These are phyloP conservation scores for Microthlaspi erraticum DNA, from an alignment of 345 rosid species.

Conservation along the genomic window DNA sequence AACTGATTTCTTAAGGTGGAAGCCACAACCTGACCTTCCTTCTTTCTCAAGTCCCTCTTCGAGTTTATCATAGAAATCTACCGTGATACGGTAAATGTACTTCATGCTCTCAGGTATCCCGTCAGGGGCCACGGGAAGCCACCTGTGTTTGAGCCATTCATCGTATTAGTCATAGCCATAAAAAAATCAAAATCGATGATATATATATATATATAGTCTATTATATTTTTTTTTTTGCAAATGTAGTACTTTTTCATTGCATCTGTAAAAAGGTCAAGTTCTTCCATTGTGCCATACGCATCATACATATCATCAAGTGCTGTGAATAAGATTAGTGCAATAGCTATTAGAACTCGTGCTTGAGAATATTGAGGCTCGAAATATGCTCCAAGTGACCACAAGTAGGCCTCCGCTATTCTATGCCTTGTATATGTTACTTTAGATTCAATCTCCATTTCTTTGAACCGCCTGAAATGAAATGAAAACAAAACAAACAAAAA, in stretches of 20 bases:
- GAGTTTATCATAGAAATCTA: constrained; percentile 27
- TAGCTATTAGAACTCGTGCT: constrained; percentile 22
- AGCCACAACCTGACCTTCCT: constrained; percentile 32
- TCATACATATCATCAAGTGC: constrained; percentile 38
- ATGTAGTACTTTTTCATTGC: constrained; percentile 23
- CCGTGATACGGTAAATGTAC: neutral
- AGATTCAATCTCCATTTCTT: constrained; percentile 20
- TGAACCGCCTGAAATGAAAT: constrained; percentile 30
- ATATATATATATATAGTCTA: neutral
- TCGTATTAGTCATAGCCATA: neutral
- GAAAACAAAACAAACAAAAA: neutral
- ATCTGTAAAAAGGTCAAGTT: constrained; percentile 37
- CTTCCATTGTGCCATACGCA: constrained; percentile 28
- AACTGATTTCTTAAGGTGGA: constrained; percentile 36
- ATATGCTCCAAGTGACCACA: constrained; percentile 40
- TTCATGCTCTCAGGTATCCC: constrained; percentile 40
- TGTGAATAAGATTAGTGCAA: constrained; percentile 15
- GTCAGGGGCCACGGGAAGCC: constrained; percentile 36
- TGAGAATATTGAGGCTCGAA: constrained; percentile 41
- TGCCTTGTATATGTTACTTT: constrained; percentile 27
- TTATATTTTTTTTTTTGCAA: no score
- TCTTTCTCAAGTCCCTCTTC: constrained; percentile 30
- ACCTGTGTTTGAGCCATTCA: constrained; percentile 21
- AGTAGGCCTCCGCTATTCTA: constrained; percentile 21
- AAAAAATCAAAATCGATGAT: neutral